Evolutionary conservation across 2,329 filamentous ascomycete species (phyloP), one percentile per base, ranked within the genome.

Genomic region (Bimuria novae-zelandiae): DNA sequence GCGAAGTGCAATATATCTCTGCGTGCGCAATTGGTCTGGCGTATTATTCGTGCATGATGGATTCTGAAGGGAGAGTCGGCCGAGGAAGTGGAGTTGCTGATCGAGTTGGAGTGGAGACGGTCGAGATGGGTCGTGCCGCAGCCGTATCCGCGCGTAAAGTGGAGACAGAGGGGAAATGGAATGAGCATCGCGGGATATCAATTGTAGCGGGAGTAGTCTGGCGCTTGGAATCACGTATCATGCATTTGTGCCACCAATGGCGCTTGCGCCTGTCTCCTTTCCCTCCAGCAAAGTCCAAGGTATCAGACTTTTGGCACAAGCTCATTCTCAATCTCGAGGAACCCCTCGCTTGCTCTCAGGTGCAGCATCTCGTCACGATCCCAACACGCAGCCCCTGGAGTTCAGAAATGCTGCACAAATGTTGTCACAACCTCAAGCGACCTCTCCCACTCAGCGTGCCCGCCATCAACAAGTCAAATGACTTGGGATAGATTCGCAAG

Each of bases 401-500:
- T n/a, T n/a, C n/a, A n/a, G 27, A 61, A 60, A 3, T 44, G 46
- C 16, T 21, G 11, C 12, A 60, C 32, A 45, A 45, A 55, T 22
- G 7, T 39, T 33, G 37, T 36, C 3, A 59, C 27, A 16, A 59
- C 36, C 11, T 52, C 43, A 33, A 59, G 55, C 10, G n/a, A 35
- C 25, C 30, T 49, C 21, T 27, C 49, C 51, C 55, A 46, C 61
- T 55, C 36, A 59, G 22, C 1, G 5, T 41, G n/a, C 60, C 60
- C 32, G 54, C 14, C 39, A 49, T 30, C 40, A 41, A n/a, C n/a
- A n/a, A 4, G 52, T 52, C 19, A 23, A 2, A 43, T 61, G 59
- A 37, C 21, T 23, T 4, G 29, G n/a, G n/a, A n/a, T n/a, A n/a
- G n/a, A n/a, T n/a, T n/a, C n/a, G n/a, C n/a, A n/a, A n/a, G n/a